phyloP scores from a whole-genome alignment of 2,329 filamentous ascomycete species.

The Karstenula rhodostoma region DNA sequence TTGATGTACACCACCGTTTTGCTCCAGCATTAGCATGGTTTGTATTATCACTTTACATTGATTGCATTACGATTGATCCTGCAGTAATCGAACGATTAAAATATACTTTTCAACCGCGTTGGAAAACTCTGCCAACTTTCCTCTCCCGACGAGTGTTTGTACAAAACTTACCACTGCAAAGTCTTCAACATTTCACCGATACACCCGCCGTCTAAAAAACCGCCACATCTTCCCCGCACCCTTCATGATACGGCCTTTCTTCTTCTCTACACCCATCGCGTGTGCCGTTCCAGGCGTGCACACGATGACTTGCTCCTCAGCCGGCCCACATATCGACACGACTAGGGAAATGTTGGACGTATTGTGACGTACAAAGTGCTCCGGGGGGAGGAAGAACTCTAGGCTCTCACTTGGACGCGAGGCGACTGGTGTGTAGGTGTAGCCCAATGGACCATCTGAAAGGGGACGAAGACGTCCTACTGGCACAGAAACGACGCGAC shows the following conservation, averaged over 20 bases:
- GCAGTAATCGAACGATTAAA: too few species aligned
- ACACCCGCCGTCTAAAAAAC: not conserved
- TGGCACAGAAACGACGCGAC: not conserved
- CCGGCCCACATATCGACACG: not conserved
- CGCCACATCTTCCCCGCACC: not conserved
- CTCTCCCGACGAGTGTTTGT: not conserved
- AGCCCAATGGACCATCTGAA: slow-evolving; percentile 4
- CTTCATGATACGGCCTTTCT: not conserved
- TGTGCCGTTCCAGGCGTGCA: slow-evolving; percentile 3
- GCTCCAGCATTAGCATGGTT: too few species aligned
- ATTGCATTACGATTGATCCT: too few species aligned
- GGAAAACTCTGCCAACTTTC: not conserved
- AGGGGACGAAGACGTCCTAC: not conserved
- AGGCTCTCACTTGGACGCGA: not conserved
- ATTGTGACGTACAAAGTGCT: not conserved
- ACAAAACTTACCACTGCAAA: too few species aligned
- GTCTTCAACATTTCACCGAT: not conserved
- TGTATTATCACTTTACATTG: too few species aligned
- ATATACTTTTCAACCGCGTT: too few species aligned
- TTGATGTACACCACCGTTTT: too few species aligned
- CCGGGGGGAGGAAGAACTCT: slow-evolving; percentile 6
- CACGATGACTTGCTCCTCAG: slow-evolving; percentile 3
- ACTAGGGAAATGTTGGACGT: not conserved
- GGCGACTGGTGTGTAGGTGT: not conserved
- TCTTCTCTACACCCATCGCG: slow-evolving; percentile 1